Base-by-base conservation (phyloP, 345 rosid species). In the Linum trigynum region DNA sequence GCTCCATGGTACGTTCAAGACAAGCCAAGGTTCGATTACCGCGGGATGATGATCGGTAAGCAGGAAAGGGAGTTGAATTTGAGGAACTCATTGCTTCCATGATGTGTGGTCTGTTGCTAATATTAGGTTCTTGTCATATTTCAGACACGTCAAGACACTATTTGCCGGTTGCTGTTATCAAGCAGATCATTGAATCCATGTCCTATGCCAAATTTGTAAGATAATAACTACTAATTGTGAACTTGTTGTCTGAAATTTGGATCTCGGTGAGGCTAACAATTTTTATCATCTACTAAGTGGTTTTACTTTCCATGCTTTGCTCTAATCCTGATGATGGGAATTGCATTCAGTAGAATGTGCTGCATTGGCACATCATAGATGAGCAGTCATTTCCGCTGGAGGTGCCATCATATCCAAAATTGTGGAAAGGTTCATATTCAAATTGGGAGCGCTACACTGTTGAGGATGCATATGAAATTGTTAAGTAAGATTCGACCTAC, bases 1-100 rank as follows among this genome's bases (percentile, higher is more conserved):
- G 90, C 89, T 17, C 97, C 99, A 0, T 90, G 99, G 99, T 81
- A 69, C 76, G 88, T 88, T 66, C 83, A 77, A 80, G 99, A 88
- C 66, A 67, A 83, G 65, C 99, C 97, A 59, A 84, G 99, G 77
- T 94, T 94, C 71, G 63, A 79, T 48, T 94, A 78, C 72, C 96
- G 92, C 3, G 99, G 99, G 51, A 89, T 94, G 62, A 63, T 90
- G 62, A 73, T 90, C 56, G 99, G 97, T 88, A 70, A 76, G 78
- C 38, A 39, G 42, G 62, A 57, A 36, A 58, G 23, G 16, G 59
- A 36, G 62, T 36, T 57, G 48, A 38, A 55, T 6, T 48, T 2
- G 53, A 6, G 11, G 14, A 9, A 12, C 7, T 5, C 32, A 62
- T n/a, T 59, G 15, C n/a, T 55, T 45, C 12, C 43, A 36, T 48